Evolutionary conservation across 2,329 filamentous ascomycete genomes (phyloP).

Genomic region (Tolypocladium capitatum): DNA sequence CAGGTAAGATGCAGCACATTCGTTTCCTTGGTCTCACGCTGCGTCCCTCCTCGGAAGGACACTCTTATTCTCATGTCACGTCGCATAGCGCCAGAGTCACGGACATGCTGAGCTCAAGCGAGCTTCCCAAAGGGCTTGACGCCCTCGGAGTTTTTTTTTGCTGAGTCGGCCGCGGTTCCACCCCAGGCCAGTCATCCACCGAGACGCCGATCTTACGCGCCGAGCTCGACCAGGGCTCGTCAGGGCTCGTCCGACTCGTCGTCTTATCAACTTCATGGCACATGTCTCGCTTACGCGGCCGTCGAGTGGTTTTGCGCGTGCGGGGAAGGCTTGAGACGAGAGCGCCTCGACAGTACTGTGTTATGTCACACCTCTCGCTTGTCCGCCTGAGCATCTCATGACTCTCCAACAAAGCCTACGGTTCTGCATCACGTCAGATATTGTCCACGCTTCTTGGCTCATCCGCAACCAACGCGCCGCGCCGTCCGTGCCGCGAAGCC

Average conservation of each 20-base stretch:
- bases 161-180: slow-evolving; percentile 15
- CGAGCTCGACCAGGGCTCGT: slow-evolving; percentile 25
- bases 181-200: slow-evolving; percentile 28
- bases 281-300: neutral
- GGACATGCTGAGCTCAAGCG: slow-evolving; percentile 14
- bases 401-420: neutral
- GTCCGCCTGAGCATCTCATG: neutral
- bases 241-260: too few species aligned
- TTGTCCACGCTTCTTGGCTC: neutral
- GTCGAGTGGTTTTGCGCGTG: neutral
- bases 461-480: neutral
- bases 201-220: slow-evolving; percentile 41
- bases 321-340: neutral
- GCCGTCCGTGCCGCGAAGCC: neutral
- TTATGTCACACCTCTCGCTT: neutral
- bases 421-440: neutral
- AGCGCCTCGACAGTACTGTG: neutral
- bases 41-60: slow-evolving; percentile 2
- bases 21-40: slow-evolving; percentile 4
- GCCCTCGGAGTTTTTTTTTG: neutral
- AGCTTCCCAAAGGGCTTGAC: slow-evolving; percentile 1
- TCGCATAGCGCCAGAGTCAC: slow-evolving; percentile 34
- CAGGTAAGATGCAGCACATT: slow-evolving; percentile 53
- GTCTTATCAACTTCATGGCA: neutral
- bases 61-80: slow-evolving; percentile 8